Conservation (phyloP, 2,329 filamentous ascomycete genomes). For the Paecilomyces fulvus region DNA sequence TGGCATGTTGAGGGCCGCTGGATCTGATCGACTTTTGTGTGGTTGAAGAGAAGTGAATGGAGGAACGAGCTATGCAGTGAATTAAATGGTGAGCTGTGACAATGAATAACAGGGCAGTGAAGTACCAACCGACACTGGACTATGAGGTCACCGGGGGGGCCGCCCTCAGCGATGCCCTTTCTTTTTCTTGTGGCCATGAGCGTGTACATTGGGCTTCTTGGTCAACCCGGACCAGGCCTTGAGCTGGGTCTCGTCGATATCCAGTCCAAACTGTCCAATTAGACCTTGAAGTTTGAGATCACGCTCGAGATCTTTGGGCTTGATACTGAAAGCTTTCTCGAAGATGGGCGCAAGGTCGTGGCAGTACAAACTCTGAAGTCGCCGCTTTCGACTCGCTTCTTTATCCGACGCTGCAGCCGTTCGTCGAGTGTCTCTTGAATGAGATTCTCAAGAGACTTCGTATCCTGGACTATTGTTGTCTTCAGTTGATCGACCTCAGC, state of each 20-base stretch:
- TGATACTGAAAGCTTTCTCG: constrained; percentile 18
- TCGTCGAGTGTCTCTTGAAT: constrained; percentile 13
- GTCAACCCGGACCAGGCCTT: background rate
- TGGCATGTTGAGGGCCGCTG: no score
- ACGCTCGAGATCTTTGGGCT: constrained; percentile 17
- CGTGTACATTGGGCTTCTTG: background rate
- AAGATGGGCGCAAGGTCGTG: constrained; percentile 25
- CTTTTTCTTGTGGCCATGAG: background rate
- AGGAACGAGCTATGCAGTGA: no score
- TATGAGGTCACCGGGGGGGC: background rate
- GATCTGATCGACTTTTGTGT: no score
- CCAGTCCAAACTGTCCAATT: background rate
- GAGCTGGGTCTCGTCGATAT: background rate
- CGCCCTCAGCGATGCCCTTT: background rate
- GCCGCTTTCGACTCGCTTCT: constrained; percentile 18
- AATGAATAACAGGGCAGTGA: no score
- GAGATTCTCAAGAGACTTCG: constrained; percentile 9
- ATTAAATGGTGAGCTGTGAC: no score
- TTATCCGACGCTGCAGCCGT: constrained; percentile 17
- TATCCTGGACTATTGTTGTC: background rate
- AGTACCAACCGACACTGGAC: no score
- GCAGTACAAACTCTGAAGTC: constrained; percentile 27
- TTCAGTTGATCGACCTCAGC: background rate
- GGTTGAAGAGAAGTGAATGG: no score
- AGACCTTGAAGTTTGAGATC: constrained; percentile 4